Evolutionary conservation across 2,329 filamentous ascomycete genomes (phyloP), one percentile per base, ranked within the genome.

Genomic region (Zalaria sp.): DNA sequence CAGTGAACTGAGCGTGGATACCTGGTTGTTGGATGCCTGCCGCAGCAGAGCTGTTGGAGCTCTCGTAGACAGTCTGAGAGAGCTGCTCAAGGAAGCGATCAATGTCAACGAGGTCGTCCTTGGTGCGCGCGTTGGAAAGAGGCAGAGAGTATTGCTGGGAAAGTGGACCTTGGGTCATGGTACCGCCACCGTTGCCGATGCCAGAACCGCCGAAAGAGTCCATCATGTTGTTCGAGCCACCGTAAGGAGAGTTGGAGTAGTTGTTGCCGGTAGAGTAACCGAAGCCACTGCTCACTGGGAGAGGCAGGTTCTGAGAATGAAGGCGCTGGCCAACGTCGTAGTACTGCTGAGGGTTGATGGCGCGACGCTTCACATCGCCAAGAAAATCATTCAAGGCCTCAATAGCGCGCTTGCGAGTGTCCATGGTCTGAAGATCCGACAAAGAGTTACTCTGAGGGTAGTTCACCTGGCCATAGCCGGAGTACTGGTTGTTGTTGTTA

Each of bases 1-100:
- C 34, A 11, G 57, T 50, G 48, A 55, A 56, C 35, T 58, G 56
- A 53, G 82, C 79, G 57, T 86, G 81, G 10, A 75, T 66, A 45
- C 79, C 79, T 39, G 83, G 77, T 47, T 87, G 77, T 52, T 83
- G 82, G 44, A 93, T 75, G 44, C 84, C 83, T 35, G 82, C 81
- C 8, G 78, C 77, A 2, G 85, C 84, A 28, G 86, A 81, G 39
- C 87, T 81, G 40, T 53, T 57, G 53, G 79, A 84, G 60, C 81
- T 93, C 65, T 96, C 91, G 58, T 96, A 96, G 38, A 96, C 86
- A 37, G 89, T 95, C 49, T 82, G 80, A 64, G 95, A 88, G 72
- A 96, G 89, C 64, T 95, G 86, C 64, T 94, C 87, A 42, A 98
- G 75, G 60, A 96, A 84, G 57, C 87, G 83, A 60, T 96, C 91